These are phyloP conservation scores for Globisporangium uncinulatum DNA, from an alignment of 352 stramenopile genomes.

Conservation along the genomic window DNA sequence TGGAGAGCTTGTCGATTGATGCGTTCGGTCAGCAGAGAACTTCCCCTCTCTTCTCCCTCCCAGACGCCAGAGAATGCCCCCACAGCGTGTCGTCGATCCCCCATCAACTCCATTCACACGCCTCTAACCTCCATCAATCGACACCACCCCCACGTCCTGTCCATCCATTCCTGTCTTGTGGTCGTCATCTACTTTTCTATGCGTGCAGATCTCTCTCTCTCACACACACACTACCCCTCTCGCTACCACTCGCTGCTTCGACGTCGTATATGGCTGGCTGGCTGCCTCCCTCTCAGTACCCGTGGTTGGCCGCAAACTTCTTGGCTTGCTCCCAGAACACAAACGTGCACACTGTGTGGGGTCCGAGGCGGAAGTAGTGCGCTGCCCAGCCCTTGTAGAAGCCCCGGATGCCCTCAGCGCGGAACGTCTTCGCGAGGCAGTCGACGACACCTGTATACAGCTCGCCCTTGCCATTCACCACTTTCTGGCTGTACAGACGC, in stretches of 20 bases:
- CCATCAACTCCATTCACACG: too few species aligned
- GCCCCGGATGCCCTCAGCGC: conserved; percentile 64
- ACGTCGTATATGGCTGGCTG: not conserved
- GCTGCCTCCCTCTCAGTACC: conserved; percentile 34
- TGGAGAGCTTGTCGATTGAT: too few species aligned
- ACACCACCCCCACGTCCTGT: too few species aligned
- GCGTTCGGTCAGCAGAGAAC: too few species aligned
- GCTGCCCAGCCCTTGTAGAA: conserved; percentile 88
- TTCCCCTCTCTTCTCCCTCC: too few species aligned
- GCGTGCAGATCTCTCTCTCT: too few species aligned
- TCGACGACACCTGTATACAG: conserved; percentile 73
- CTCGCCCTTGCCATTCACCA: conserved; percentile 80
- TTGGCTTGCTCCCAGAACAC: conserved; percentile 86
- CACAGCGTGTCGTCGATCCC: too few species aligned
- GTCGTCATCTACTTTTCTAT: too few species aligned
- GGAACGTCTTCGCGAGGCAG: conserved; percentile 77
- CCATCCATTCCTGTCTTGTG: too few species aligned
- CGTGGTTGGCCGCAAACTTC: conserved; percentile 49
- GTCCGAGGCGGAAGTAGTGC: conserved; percentile 83
- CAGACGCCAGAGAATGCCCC: too few species aligned
- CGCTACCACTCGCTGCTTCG: not conserved
- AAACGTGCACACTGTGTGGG: conserved; percentile 85
- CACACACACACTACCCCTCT: not conserved
- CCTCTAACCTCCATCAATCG: too few species aligned
- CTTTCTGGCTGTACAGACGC: conserved; percentile 83